Evolutionary conservation across 2,329 filamentous ascomycete species (phyloP).

Genomic region (Talaromyces verruculosus): DNA sequence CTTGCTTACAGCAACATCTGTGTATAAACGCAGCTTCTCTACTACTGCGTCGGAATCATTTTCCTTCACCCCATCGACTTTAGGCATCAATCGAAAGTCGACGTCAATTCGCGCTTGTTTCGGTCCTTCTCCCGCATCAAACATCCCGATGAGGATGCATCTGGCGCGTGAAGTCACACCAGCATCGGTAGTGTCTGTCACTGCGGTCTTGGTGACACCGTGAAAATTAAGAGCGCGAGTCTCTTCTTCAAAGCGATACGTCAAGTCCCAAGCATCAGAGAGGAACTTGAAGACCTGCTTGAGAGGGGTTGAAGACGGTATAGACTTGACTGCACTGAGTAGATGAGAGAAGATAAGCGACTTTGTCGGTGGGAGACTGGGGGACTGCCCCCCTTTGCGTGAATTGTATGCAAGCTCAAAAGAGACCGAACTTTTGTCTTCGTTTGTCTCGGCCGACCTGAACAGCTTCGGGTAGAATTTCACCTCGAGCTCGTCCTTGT

Average conservation of each 20-base stretch:
- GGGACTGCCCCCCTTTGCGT: slow-evolving; percentile 23
- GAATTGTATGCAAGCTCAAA: slow-evolving; percentile 39
- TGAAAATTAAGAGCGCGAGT: slow-evolving; percentile 46
- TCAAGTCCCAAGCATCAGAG: slow-evolving; percentile 45
- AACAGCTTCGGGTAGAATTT: slow-evolving; percentile 45
- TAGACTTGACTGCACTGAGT: slow-evolving; percentile 37
- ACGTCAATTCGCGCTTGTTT: slow-evolving; percentile 33
- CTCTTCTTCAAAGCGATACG: slow-evolving; percentile 43
- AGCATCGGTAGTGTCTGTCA: slow-evolving; percentile 30
- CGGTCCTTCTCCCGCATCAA: slow-evolving; percentile 20
- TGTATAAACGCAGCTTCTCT: slow-evolving; percentile 37
- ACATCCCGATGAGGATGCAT: slow-evolving; percentile 39
- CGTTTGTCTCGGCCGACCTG: slow-evolving; percentile 25
- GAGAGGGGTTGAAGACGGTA: slow-evolving; percentile 38
- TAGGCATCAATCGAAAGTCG: slow-evolving; percentile 41
- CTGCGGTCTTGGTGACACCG: slow-evolving; percentile 43
- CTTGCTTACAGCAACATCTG: slow-evolving; percentile 41
- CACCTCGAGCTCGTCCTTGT: slow-evolving; percentile 43
- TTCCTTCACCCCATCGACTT: slow-evolving; percentile 18
- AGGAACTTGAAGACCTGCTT: slow-evolving; percentile 44
- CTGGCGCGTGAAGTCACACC: slow-evolving; percentile 35
- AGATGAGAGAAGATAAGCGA: slow-evolving; percentile 46
- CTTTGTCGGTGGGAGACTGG: slow-evolving; percentile 37
- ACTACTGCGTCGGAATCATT: slow-evolving; percentile 24
- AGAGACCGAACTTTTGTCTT: slow-evolving; percentile 28